phyloP scores from a whole-genome alignment of 345 rosid genomes.

The Eucalyptus victrix region DNA sequence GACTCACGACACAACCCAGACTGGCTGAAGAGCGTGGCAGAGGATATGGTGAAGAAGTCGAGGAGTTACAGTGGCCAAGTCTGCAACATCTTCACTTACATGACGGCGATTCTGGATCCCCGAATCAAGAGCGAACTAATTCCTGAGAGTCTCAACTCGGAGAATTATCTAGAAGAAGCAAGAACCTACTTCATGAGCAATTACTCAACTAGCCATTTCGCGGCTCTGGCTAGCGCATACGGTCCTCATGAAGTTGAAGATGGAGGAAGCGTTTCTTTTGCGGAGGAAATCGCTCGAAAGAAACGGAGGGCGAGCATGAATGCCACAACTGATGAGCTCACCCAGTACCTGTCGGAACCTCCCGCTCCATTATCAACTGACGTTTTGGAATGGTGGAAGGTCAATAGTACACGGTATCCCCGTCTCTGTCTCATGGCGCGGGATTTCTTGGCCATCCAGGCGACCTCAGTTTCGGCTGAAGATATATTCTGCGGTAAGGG shows the following conservation, averaged over 20 bases:
- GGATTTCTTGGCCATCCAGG: conserved; percentile 76
- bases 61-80: conserved; percentile 62
- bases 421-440: conserved; percentile 81
- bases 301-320: conserved; percentile 75
- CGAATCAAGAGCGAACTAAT: conserved; percentile 80
- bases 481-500: conserved; percentile 70
- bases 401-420: conserved; percentile 73
- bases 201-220: conserved; percentile 55
- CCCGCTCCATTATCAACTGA: conserved; percentile 78
- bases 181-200: conserved; percentile 61
- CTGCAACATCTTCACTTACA: conserved; percentile 71
- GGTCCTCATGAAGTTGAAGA: conserved; percentile 71
- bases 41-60: conserved; percentile 81
- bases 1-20: conserved; percentile 68
- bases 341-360: conserved; percentile 84
- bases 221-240: conserved; percentile 40
- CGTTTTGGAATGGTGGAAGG: conserved; percentile 95
- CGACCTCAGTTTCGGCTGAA: conserved; percentile 71
- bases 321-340: conserved; percentile 68
- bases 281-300: conserved; percentile 87
- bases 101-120: conserved; percentile 85
- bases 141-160: conserved; percentile 62
- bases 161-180: conserved; percentile 78
- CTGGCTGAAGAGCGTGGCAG: conserved; percentile 76
- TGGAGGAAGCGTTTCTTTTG: conserved; percentile 71